Conservation (phyloP, 345 rosid species). For the Aquilaria sinensis region DNA sequence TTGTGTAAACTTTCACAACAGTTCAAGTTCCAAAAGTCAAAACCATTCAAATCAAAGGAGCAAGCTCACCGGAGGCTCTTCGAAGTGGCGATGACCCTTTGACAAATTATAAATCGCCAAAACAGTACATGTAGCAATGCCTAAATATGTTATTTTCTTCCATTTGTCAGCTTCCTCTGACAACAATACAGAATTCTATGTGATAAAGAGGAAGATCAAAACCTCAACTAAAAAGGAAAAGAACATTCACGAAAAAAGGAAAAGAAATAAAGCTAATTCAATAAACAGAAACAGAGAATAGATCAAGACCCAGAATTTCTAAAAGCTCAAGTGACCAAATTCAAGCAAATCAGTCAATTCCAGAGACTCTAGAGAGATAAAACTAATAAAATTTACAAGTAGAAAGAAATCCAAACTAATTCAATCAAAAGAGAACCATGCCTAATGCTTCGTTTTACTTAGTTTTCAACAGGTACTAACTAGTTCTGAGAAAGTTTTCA, state of each 20-base stretch:
- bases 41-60: background rate
- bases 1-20: background rate
- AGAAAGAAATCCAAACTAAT: no score
- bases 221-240: background rate
- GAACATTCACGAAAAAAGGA: background rate
- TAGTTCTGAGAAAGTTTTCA: no score
- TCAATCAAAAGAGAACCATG: no score
- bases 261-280: background rate
- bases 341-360: no score
- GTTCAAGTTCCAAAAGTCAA: background rate
- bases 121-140: conserved; percentile 55
- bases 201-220: background rate
- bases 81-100: conserved; percentile 84
- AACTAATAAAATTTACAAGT: no score
- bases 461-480: no score
- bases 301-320: no score
- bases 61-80: conserved; percentile 78
- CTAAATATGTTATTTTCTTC: conserved; percentile 89
- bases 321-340: no score
- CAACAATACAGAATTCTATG: background rate
- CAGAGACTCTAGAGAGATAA: no score
- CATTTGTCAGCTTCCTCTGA: conserved; percentile 80
- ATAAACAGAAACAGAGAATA: background rate
- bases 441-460: no score
- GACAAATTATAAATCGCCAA: conserved; percentile 51